phyloP scores from a whole-genome alignment of 202 grass and related monocot genomes.

The Carex sylvatica region DNA sequence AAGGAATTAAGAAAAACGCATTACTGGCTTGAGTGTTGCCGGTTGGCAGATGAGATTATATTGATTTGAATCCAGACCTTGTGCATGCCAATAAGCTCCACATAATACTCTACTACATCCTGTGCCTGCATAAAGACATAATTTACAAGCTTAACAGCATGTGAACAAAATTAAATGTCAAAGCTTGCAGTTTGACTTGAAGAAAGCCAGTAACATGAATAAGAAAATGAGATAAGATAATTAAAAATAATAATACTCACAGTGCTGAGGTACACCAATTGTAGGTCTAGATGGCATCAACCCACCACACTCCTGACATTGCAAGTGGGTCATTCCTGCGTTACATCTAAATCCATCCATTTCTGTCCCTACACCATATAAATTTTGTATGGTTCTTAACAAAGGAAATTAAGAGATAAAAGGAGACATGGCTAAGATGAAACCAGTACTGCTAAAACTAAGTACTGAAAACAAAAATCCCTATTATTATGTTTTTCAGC shows the following conservation, averaged over 20 bases:
- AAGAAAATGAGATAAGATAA: constrained; percentile 6
- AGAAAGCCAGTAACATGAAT: constrained; percentile 12
- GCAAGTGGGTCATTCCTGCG: constrained; percentile 54
- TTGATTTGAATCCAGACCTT: constrained; percentile 78
- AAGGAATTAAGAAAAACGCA: constrained; percentile 8
- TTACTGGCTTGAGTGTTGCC: constrained; percentile 72
- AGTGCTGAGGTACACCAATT: constrained; percentile 61
- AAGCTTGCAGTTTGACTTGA: neutral
- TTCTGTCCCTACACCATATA: constrained; percentile 56
- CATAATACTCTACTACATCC: constrained; percentile 78
- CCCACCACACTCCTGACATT: constrained; percentile 70
- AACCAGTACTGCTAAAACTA: neutral
- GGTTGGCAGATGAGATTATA: constrained; percentile 58
- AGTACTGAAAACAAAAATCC: neutral
- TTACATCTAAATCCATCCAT: constrained; percentile 88
- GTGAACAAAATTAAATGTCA: neutral
- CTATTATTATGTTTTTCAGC: neutral
- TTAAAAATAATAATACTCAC: constrained; percentile 31
- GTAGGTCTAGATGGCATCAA: constrained; percentile 78
- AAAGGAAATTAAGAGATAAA: neutral
- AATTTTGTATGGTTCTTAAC: constrained; percentile 21
- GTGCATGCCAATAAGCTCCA: constrained; percentile 78
- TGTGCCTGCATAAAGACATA: constrained; percentile 48
- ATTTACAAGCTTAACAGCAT: constrained; percentile 10
- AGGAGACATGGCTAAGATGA: neutral